phyloP scores from a whole-genome alignment of 352 stramenopile genomes.

The Thraustochytrium sp. region DNA sequence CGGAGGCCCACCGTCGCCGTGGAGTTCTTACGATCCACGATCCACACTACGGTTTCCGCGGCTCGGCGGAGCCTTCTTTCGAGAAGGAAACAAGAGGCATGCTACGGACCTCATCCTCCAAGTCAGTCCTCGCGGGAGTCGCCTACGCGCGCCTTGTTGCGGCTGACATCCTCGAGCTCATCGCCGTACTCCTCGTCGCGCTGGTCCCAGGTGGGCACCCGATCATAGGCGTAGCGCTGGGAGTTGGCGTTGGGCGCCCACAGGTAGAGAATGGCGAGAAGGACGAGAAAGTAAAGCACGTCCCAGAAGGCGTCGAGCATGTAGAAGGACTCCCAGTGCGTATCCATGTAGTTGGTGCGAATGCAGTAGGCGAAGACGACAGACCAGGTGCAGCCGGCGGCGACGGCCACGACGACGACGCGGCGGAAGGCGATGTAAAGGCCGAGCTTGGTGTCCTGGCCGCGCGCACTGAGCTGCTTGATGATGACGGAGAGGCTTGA shows the following conservation, averaged over 20 bases:
- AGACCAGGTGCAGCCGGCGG: neutral
- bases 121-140: neutral
- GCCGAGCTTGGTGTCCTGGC: constrained; percentile 30
- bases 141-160: neutral
- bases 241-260: neutral
- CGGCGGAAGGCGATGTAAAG: neutral
- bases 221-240: constrained; percentile 18
- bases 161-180: neutral
- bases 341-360: neutral
- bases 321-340: constrained; percentile 28
- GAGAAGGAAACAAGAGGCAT: too few species aligned
- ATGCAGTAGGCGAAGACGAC: constrained; percentile 25
- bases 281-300: constrained; percentile 31
- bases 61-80: too few species aligned
- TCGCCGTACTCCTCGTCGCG: neutral
- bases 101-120: too few species aligned
- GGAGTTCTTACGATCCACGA: too few species aligned
- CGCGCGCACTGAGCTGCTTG: neutral
- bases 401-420: neutral
- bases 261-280: neutral
- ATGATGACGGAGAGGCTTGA: constrained; percentile 7
- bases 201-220: neutral
- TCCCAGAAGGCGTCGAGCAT: constrained; percentile 42
- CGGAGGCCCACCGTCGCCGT: too few species aligned
- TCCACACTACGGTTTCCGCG: too few species aligned